Conservation (phyloP, 2,329 filamentous ascomycete genomes). For the Venturia oleaginea region DNA sequence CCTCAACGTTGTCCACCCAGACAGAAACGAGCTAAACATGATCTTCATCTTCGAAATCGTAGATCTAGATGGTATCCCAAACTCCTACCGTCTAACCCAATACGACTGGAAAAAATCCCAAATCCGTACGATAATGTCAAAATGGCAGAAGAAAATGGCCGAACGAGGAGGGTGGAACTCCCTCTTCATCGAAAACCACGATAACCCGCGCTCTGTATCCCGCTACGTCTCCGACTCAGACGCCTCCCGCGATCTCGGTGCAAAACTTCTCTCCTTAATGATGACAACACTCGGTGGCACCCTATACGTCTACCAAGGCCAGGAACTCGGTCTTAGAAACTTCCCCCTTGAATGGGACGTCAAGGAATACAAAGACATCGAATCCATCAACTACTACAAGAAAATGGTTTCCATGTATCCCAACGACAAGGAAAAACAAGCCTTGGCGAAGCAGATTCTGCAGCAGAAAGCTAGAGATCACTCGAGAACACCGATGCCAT, state of each 20-base stretch:
- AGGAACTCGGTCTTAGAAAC: constrained; percentile 44
- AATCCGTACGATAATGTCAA: constrained; percentile 25
- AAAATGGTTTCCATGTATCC: constrained; percentile 30
- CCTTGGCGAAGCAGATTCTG: constrained; percentile 42
- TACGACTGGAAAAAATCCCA: constrained; percentile 30
- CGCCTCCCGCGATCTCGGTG: constrained; percentile 35
- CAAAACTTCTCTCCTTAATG: constrained; percentile 41
- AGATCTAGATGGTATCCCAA: constrained; percentile 28
- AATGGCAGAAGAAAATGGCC: constrained; percentile 37
- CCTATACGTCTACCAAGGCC: constrained; percentile 42
- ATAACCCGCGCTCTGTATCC: constrained; percentile 41
- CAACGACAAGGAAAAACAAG: constrained; percentile 29
- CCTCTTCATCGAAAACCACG: constrained; percentile 46
- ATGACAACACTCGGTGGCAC: constrained; percentile 40
- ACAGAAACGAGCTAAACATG: constrained; percentile 37
- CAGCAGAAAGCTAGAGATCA: constrained; percentile 56
- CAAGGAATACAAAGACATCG: constrained; percentile 43
- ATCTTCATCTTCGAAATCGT: constrained; percentile 41
- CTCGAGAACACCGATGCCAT: constrained; percentile 59
- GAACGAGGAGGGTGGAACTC: constrained; percentile 40
- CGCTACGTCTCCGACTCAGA: constrained; percentile 41
- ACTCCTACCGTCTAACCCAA: constrained; percentile 25
- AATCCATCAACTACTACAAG: constrained; percentile 49
- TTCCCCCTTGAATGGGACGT: constrained; percentile 35
- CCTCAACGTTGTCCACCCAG: constrained; percentile 32